phyloP scores from a whole-genome alignment of 2,329 filamentous ascomycete species.

The Ophiostoma australiae region DNA sequence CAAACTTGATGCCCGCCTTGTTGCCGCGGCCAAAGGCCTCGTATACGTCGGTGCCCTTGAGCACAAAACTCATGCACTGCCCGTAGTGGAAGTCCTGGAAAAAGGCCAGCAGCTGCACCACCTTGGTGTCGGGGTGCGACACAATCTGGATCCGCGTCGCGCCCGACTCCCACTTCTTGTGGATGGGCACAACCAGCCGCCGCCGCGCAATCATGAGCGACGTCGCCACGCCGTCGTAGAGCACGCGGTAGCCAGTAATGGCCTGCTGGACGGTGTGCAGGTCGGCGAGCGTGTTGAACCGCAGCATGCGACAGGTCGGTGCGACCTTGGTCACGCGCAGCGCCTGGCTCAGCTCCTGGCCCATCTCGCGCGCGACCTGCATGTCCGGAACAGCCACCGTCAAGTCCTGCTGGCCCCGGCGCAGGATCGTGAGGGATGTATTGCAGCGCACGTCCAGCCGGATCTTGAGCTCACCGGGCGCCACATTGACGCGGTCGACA shows the following conservation, averaged over 20 bases:
- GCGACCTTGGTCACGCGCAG: slow-evolving; percentile 53
- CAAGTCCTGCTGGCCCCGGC: slow-evolving; percentile 70
- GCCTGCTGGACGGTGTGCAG: slow-evolving; percentile 75
- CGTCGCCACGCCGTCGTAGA: slow-evolving; percentile 66
- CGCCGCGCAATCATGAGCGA: slow-evolving; percentile 77
- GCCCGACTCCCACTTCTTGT: slow-evolving; percentile 90
- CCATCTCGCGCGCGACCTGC: slow-evolving; percentile 56
- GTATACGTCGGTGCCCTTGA: slow-evolving; percentile 79
- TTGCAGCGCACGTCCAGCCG: slow-evolving; percentile 59
- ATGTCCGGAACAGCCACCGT: slow-evolving; percentile 70
- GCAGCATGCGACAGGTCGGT: slow-evolving; percentile 66
- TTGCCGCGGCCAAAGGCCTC: slow-evolving; percentile 63
- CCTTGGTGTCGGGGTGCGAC: slow-evolving; percentile 61
- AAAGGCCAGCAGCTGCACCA: slow-evolving; percentile 75
- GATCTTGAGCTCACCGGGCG: slow-evolving; percentile 66
- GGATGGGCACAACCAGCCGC: slow-evolving; percentile 84
- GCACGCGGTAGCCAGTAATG: slow-evolving; percentile 72
- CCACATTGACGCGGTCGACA: slow-evolving; percentile 78
- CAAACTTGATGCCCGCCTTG: slow-evolving; percentile 70
- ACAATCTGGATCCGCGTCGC: slow-evolving; percentile 76
- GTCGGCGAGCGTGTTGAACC: slow-evolving; percentile 60
- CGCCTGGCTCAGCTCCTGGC: slow-evolving; percentile 59
- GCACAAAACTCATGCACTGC: slow-evolving; percentile 79
- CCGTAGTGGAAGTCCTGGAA: slow-evolving; percentile 85
- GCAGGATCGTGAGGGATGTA: slow-evolving; percentile 60